These are phyloP conservation scores for Asclepias syriaca DNA, from an alignment of 257 asterid species.

Conservation along the genomic window DNA sequence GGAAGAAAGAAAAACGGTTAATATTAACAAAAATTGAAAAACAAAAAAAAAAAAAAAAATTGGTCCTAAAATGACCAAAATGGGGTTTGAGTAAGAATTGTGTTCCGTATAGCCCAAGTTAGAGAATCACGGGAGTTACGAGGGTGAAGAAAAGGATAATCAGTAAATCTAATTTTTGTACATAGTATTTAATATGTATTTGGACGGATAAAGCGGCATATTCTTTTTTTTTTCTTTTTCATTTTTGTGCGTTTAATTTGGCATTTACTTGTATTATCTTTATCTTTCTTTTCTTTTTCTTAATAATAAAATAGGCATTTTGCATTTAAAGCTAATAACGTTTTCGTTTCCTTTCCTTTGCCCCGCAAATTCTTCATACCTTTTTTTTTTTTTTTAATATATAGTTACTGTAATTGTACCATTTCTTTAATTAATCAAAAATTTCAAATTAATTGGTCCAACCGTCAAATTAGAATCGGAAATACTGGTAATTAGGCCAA, in stretches of 20 bases:
- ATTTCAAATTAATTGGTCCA: not conserved
- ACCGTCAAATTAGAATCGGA: not conserved
- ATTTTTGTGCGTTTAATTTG: no score
- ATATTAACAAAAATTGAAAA: not conserved
- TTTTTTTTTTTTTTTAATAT: no score
- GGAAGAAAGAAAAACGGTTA: constrained; percentile 8
- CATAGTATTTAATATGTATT: not conserved
- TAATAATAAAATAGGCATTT: no score
- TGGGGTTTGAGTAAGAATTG: constrained; percentile 12
- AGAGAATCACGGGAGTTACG: constrained; percentile 32
- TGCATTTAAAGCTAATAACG: no score
- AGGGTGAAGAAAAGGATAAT: constrained; percentile 19
- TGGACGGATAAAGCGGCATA: not conserved
- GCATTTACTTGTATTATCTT: no score
- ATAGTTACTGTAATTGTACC: no score
- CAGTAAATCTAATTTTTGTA: not conserved
- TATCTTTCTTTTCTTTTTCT: no score
- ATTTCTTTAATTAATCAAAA: no score
- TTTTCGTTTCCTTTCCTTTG: no score
- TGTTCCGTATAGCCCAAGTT: constrained; percentile 41
- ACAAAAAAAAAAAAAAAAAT: not conserved
- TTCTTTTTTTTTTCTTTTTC: not conserved
- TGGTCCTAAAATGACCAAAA: constrained; percentile 39
- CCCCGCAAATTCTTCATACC: no score
- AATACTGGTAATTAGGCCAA: not conserved